Evolutionary conservation across 1,284 basidiomycete genomes (phyloP), one percentile per base, ranked within the genome.

Genomic region (Tilletiopsis washingtonensis): DNA sequence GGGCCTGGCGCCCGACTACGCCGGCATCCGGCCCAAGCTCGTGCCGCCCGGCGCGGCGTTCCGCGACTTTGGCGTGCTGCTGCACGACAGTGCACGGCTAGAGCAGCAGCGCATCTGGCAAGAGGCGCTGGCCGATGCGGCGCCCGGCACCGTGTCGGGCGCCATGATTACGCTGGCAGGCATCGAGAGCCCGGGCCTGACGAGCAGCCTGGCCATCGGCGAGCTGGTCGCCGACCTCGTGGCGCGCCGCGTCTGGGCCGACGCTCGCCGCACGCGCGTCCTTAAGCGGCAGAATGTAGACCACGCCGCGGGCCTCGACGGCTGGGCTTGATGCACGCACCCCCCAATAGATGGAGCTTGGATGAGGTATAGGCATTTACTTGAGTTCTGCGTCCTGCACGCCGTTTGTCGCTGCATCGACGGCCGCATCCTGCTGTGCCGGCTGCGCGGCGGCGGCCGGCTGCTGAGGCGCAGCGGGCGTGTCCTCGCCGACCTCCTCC

Each of bases 11-110:
- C 84, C 89, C 2, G 91, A 94, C 74, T 97, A 96, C 71, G 84
- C 85, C 20, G 93, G 93, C 2, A 82, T 98, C 58, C 79, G 93
- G 50, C 90, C 93, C 3, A 97, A 97, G 74, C 77, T 96, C 14
- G 81, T 82, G 4, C 80, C 82, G 1, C 86, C 87, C 1, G 77
- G 78, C 11, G 80, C 53, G 5, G 50, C 79, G 4, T 93, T 96
- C 71, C 82, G 84, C 58, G 93, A 98, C 71, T 97, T 97, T 54
- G 61, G 74, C 27, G 74, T 80, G 27, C 51, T 71, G 32, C 67
- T 59, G 57, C 70, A 73, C 53, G 49, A 52, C 19, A 62, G 61
- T 24, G 46, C 47, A 27, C 43, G 53, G 12, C 48, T 73, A 1
- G 39, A 46, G 1, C 26, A 41, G 7, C 70, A 72, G 42, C 46